phyloP scores from a whole-genome alignment of 495 filamentous ascomycete genomes.

The Neurospora intermedia region DNA sequence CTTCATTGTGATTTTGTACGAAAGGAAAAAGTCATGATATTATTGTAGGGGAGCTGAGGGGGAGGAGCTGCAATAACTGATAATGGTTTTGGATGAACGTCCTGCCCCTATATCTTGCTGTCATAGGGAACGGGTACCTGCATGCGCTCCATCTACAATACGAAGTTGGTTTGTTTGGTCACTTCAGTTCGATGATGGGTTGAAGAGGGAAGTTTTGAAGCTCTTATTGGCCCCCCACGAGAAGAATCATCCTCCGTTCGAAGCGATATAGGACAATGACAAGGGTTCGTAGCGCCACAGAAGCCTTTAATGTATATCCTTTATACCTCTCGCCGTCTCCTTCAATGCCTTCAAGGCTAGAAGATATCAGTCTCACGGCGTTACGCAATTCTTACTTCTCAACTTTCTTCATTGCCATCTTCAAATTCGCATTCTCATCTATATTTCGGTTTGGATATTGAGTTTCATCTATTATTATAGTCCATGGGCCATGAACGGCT shows the following conservation, averaged over 20 bases:
- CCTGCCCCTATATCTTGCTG: neutral
- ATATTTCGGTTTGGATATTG: neutral
- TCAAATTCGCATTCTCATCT: neutral
- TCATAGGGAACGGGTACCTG: neutral
- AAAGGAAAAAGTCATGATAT: neutral
- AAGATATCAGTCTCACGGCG: too few relatives aligned
- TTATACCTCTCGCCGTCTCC: too few relatives aligned
- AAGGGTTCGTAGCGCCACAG: too few relatives aligned
- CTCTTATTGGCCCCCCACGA: too few relatives aligned
- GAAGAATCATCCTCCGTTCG: too few relatives aligned
- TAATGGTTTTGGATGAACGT: neutral
- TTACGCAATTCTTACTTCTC: neutral
- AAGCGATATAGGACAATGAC: too few relatives aligned
- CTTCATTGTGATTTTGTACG: neutral
- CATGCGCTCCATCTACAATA: neutral
- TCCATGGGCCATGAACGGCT: neutral
- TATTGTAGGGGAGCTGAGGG: neutral
- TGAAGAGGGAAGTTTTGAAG: too few relatives aligned
- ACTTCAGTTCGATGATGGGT: too few relatives aligned
- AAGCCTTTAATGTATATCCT: too few relatives aligned
- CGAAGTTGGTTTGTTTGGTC: too few relatives aligned
- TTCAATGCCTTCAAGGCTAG: too few relatives aligned
- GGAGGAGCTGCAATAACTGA: neutral
- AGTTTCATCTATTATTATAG: neutral
- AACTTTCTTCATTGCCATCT: neutral